phyloP scores from a whole-genome alignment of 495 filamentous ascomycete species.

The Aspergillus coremiiformis region DNA sequence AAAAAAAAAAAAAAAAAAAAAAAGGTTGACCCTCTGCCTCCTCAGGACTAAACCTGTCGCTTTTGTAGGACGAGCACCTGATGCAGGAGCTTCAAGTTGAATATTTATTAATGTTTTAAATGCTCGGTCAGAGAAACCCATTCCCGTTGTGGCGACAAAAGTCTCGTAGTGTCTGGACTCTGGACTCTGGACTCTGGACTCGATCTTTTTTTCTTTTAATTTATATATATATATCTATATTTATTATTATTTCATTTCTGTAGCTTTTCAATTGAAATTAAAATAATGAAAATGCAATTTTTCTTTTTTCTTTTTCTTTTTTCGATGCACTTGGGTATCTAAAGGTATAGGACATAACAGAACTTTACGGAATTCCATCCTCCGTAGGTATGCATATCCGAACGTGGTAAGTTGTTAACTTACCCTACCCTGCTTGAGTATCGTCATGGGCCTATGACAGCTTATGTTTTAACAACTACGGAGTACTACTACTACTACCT shows the following conservation, averaged over 20 bases:
- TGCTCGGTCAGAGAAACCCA: not conserved
- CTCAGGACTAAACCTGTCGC: not conserved
- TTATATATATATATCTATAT: no score
- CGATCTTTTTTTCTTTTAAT: not conserved
- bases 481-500: not conserved
- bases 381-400: no score
- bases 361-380: no score
- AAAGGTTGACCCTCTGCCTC: not conserved
- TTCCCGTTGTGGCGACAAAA: not conserved
- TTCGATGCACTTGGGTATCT: not conserved
- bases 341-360: no score
- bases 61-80: slow-evolving; percentile 2
- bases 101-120: not conserved
- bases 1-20: not conserved
- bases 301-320: not conserved
- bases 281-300: not conserved
- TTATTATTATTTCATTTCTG: no score
- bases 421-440: not conserved
- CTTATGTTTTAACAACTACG: not conserved
- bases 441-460: not conserved
- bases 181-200: no score
- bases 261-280: no score
- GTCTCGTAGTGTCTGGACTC: not conserved
- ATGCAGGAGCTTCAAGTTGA: not conserved
- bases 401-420: not conserved